Conservation (phyloP, 164 flowering plant genomes). For the Nymphaea thermarum region DNA sequence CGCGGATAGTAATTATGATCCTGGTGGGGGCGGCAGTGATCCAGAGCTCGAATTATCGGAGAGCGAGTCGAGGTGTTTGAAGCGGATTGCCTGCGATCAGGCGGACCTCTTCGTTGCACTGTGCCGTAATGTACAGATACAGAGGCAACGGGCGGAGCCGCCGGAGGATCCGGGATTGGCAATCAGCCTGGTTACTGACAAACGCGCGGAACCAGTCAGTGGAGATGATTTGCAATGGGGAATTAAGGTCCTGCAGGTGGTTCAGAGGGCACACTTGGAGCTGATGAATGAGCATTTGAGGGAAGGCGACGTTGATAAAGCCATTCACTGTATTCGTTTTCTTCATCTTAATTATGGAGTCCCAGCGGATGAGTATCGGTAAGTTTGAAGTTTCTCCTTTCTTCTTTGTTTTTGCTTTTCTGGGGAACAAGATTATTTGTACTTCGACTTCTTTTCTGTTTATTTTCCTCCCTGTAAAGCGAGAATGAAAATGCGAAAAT, state of each 20-base stretch:
- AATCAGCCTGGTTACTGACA: slow-evolving; percentile 21
- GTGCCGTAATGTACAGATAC: slow-evolving; percentile 55
- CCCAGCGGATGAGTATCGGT: slow-evolving; percentile 67
- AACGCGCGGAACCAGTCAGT: neutral
- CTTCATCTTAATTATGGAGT: slow-evolving; percentile 62
- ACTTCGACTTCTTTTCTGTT: too few species aligned
- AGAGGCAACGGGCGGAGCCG: slow-evolving; percentile 30
- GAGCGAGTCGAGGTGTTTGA: slow-evolving; percentile 40
- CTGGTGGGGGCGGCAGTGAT: neutral
- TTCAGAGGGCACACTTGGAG: slow-evolving; percentile 71
- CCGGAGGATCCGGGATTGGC: slow-evolving; percentile 39
- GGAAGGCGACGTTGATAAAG: slow-evolving; percentile 36
- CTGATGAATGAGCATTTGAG: slow-evolving; percentile 38
- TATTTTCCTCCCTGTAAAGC: too few species aligned
- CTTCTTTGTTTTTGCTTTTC: too few species aligned
- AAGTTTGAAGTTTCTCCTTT: slow-evolving; percentile 4
- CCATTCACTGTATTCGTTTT: slow-evolving; percentile 45
- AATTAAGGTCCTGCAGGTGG: slow-evolving; percentile 29
- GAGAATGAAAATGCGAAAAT: too few species aligned
- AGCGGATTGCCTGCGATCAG: slow-evolving; percentile 35
- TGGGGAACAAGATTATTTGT: too few species aligned
- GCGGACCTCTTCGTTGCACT: slow-evolving; percentile 60
- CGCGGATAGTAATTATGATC: slow-evolving; percentile 9
- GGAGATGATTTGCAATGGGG: neutral
- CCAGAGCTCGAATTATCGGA: slow-evolving; percentile 25